These are phyloP conservation scores for Sclerotinia trifoliorum DNA, from an alignment of 2,329 filamentous ascomycete genomes.

Conservation along the genomic window DNA sequence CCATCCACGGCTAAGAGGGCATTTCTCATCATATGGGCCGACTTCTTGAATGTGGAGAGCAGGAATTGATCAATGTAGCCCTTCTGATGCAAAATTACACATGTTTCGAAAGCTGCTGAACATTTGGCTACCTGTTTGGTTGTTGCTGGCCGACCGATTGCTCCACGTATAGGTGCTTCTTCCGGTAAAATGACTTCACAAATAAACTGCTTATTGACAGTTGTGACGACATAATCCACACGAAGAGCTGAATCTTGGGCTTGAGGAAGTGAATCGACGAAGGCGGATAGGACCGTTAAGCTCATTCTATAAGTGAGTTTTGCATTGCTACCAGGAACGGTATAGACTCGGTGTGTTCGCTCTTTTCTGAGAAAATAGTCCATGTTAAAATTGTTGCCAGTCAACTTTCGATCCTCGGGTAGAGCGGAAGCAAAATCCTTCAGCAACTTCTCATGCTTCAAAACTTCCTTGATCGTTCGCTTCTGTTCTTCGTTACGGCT, in stretches of 20 bases:
- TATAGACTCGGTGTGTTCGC: constrained; percentile 45
- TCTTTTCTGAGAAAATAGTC: constrained; percentile 55
- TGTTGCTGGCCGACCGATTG: constrained; percentile 59
- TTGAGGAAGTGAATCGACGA: constrained; percentile 65
- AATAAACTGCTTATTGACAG: constrained; percentile 58
- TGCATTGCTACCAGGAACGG: constrained; percentile 66
- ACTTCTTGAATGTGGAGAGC: constrained; percentile 68
- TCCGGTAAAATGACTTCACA: constrained; percentile 80
- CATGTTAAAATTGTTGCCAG: constrained; percentile 57
- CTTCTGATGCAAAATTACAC: constrained; percentile 63
- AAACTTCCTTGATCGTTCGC: constrained; percentile 57
- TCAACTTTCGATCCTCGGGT: constrained; percentile 70
- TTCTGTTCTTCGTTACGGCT: constrained; percentile 61
- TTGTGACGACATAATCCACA: constrained; percentile 62
- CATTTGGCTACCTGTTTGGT: constrained; percentile 81
- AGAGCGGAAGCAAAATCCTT: constrained; percentile 73
- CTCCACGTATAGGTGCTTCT: constrained; percentile 66
- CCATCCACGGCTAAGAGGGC: constrained; percentile 77
- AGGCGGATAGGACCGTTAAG: constrained; percentile 68
- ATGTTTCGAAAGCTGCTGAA: constrained; percentile 84
- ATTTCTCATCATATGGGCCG: constrained; percentile 80
- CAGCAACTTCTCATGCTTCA: constrained; percentile 61
- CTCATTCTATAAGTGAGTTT: constrained; percentile 76
- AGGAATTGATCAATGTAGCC: constrained; percentile 72
- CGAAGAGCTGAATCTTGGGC: constrained; percentile 40